Evolutionary conservation across 2,329 filamentous ascomycete species (phyloP), one percentile per base, ranked within the genome.

Genomic region (Neofusicoccum parvum): DNA sequence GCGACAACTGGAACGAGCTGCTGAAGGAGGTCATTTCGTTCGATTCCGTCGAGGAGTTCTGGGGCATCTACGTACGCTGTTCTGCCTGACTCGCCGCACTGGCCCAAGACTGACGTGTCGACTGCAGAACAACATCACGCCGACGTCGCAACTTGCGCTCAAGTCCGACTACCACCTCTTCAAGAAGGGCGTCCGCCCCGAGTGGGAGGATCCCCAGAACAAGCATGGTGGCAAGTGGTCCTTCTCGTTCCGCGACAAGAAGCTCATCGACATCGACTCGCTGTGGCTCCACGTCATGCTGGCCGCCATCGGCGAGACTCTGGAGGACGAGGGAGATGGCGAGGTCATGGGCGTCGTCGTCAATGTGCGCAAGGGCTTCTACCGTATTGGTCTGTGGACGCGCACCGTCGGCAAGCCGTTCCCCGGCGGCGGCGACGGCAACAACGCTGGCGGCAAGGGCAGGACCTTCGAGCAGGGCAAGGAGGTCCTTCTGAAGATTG

Each of bases 81-180:
- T 41, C 62, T 23, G 37, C n/a, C n/a, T 62, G 54, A 15, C 51
- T 64, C 41, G 39, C 39, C 10, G 51, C 34, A 39, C 36, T 41
- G 49, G 23, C 49, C 14, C 20, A 32, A 39, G 34, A 58, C 65
- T 50, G 45, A 66, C 51, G 45, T 65, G 27, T 56, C 49, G 17
- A n/a, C 63, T 60, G 43, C 72, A 99, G 96, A 99, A 99, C 87
- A 99, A 99, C 81, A 97, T 99, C 79, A 92, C 94, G 59, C 90
- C 94, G 49, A 94, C 96, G 72, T 97, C 94, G 72, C 93, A 98
- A 74, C 90, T 99, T 49, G 92, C 94, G 50, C 89, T 96, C 76
- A 99, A 99, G 85, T 97, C 95, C 76, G 95, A 99, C 80, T 99
- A 99, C 83, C 96, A 99, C 78, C 91, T 99, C 50, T 99, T 99